Evolutionary conservation across 768 basidiomycete genomes (phyloP).

Genomic region (Suillus lakei): DNA sequence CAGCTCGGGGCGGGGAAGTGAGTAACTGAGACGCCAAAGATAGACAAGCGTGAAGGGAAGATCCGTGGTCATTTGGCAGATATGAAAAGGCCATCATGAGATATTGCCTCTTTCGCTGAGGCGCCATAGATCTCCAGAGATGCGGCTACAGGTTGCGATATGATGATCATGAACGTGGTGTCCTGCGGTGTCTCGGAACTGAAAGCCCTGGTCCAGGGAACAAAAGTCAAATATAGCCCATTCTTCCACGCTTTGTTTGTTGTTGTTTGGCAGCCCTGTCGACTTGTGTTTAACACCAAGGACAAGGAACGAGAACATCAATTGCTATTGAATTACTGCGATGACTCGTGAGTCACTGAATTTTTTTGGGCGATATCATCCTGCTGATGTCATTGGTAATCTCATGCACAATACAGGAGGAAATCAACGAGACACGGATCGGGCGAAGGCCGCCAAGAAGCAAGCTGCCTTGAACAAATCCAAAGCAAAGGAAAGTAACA

Average conservation of each 20-base stretch:
- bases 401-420: constrained; percentile 56
- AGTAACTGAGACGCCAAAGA: constrained; percentile 8
- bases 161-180: constrained; percentile 18
- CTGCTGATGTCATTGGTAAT: constrained; percentile 16
- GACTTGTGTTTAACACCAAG: constrained; percentile 12
- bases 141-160: not conserved
- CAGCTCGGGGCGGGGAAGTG: constrained; percentile 7
- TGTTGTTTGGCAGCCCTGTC: constrained; percentile 23
- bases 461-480: constrained; percentile 50
- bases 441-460: constrained; percentile 77
- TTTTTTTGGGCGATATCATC: not conserved
- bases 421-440: constrained; percentile 81
- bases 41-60: constrained; percentile 18
- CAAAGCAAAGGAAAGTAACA: constrained; percentile 74
- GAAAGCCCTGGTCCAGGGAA: constrained; percentile 6
- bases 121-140: constrained; percentile 17
- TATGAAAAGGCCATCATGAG: constrained; percentile 12
- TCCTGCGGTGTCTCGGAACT: not conserved
- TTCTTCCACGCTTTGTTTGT: constrained; percentile 24
- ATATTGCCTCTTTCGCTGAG: constrained; percentile 16
- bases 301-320: constrained; percentile 8
- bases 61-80: constrained; percentile 15
- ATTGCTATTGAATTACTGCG: constrained; percentile 3
- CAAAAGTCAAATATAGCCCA: constrained; percentile 6
- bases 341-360: constrained; percentile 59